These are phyloP conservation scores for Asterophora lycoperdoides DNA, from an alignment of 768 basidiomycete species.

Conservation along the genomic window DNA sequence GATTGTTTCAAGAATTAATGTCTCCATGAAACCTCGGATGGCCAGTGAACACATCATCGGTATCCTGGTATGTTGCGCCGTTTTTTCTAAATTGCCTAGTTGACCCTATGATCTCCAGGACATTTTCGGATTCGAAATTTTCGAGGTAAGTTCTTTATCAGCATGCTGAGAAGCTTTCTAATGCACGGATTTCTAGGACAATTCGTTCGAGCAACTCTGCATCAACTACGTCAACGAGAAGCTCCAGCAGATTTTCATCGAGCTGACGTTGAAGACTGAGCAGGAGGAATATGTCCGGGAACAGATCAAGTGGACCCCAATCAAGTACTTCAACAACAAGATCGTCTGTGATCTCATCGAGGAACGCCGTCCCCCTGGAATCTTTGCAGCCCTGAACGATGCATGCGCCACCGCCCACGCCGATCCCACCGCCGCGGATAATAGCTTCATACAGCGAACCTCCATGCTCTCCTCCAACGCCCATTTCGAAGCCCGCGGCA, in stretches of 20 bases:
- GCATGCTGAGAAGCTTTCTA: neutral
- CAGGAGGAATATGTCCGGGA: constrained; percentile 99
- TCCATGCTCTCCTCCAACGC: constrained; percentile 77
- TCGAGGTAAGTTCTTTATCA: constrained; percentile 60
- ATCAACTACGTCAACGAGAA: constrained; percentile 99
- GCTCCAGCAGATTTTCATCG: constrained; percentile 98
- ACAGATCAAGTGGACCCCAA: constrained; percentile 98
- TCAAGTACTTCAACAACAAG: constrained; percentile 99
- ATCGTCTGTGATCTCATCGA: constrained; percentile 98
- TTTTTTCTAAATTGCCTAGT: constrained; percentile 3
- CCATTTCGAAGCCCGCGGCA: constrained; percentile 92
- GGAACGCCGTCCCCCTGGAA: constrained; percentile 92
- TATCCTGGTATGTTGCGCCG: constrained; percentile 62
- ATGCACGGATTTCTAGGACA: constrained; percentile 53
- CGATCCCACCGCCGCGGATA: constrained; percentile 93
- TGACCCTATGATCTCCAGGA: constrained; percentile 47
- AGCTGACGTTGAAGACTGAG: constrained; percentile 96
- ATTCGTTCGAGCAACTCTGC: constrained; percentile 96
- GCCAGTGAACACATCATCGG: constrained; percentile 81
- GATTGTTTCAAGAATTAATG: constrained; percentile 95
- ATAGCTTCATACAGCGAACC: constrained; percentile 91
- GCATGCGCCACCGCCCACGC: constrained; percentile 99
- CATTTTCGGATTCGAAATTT: constrained; percentile 99
- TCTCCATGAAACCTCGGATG: constrained; percentile 89
- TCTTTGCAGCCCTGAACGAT: constrained; percentile 97